Percentiles rank a stretch among this genome's conserved stretches.
Conservation (phyloP, 805 yeast genomes). For the Millerozyma acaciae region DNA sequence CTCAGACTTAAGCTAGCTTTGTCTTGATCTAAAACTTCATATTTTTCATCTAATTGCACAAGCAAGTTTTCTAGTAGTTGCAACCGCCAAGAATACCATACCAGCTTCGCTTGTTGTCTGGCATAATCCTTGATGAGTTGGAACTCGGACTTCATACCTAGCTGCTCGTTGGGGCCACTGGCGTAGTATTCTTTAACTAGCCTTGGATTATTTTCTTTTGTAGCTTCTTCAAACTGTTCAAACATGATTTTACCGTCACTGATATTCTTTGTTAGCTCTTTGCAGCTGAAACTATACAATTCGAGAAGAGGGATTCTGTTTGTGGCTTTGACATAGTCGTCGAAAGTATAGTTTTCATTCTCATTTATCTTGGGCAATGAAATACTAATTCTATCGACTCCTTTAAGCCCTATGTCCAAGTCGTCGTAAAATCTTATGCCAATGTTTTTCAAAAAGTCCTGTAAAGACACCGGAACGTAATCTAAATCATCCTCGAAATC, state of each 20-base stretch:
- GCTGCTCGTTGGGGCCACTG: constrained; percentile 34
- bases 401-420: constrained; percentile 30
- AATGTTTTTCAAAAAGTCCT: constrained; percentile 36
- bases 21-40: constrained; percentile 18
- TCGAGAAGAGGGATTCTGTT: constrained; percentile 43
- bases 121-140: constrained; percentile 48
- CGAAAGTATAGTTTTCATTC: constrained; percentile 11
- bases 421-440: constrained; percentile 46
- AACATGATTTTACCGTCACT: constrained; percentile 46
- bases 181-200: constrained; percentile 47
- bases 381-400: constrained; percentile 20
- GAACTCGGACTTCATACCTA: constrained; percentile 44
- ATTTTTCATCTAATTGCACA: constrained; percentile 22
- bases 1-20: constrained; percentile 11
- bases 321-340: constrained; percentile 37
- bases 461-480: constrained; percentile 31
- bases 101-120: constrained; percentile 48
- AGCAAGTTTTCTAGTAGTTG: constrained; percentile 47
- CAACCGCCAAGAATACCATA: constrained; percentile 63
- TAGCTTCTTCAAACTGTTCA: constrained; percentile 45
- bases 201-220: constrained; percentile 43
- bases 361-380: constrained; percentile 9
- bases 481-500: constrained; percentile 19
- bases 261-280: constrained; percentile 50
- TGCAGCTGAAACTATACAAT: constrained; percentile 50